These are phyloP conservation scores for Asterella californica DNA, from an alignment of 225 moss, liverwort and hornwort genomes.

Conservation along the genomic window DNA sequence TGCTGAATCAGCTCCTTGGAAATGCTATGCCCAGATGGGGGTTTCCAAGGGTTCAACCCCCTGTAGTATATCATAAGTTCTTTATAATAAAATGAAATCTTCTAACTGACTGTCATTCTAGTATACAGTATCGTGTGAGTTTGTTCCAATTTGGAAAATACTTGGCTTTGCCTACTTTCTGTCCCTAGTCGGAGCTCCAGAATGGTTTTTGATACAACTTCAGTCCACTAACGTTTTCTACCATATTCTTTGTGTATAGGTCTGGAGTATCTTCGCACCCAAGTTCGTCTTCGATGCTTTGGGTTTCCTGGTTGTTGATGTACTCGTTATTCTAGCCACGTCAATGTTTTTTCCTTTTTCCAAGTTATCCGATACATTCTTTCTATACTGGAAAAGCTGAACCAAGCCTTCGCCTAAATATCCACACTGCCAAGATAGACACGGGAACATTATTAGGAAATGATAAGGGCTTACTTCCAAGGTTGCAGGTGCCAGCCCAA, in stretches of 20 bases:
- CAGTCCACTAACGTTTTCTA: background rate
- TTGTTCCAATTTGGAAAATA: too few species aligned
- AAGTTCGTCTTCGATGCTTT: conserved; percentile 90
- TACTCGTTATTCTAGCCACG: conserved; percentile 45
- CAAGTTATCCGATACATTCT: background rate
- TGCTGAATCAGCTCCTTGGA: too few species aligned
- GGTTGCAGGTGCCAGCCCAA: background rate
- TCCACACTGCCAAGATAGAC: background rate
- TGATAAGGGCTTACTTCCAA: background rate
- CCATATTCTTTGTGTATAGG: conserved; percentile 35
- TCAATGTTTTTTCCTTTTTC: conserved; percentile 46
- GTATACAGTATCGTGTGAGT: too few species aligned
- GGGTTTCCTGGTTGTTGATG: conserved; percentile 69
- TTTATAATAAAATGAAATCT: too few species aligned
- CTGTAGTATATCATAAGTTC: too few species aligned
- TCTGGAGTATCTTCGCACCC: conserved; percentile 96
- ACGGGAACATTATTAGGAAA: background rate
- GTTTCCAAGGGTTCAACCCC: too few species aligned
- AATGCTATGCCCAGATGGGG: too few species aligned
- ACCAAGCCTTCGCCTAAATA: background rate
- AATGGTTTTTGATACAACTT: background rate
- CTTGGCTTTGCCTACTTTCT: too few species aligned
- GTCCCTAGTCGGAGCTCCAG: background rate
- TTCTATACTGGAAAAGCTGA: background rate
- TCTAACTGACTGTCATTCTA: too few species aligned